Percentiles rank a stretch among this genome's conserved stretches.
These are phyloP conservation scores for Cupressus sempervirens DNA, from an alignment of 75 land plant species.

Conservation along the genomic window DNA sequence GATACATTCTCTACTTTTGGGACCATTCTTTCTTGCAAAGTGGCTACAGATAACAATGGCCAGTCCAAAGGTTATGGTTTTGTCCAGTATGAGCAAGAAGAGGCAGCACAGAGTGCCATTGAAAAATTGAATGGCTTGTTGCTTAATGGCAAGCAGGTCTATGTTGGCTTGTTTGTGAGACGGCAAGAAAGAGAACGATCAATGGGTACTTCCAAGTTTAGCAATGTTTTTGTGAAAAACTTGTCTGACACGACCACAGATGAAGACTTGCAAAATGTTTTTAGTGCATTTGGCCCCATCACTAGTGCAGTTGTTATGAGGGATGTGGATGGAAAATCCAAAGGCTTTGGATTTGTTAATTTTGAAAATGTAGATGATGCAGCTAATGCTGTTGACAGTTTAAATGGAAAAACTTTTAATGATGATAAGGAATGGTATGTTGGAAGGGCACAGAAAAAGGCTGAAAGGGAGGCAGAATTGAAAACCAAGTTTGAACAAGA, in stretches of 20 bases:
- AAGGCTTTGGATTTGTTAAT: slow-evolving; percentile 74
- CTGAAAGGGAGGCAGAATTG: slow-evolving; percentile 73
- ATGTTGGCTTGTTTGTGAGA: slow-evolving; percentile 64
- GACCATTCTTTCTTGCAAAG: slow-evolving; percentile 68
- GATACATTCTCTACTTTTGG: slow-evolving; percentile 69
- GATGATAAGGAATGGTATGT: slow-evolving; percentile 72
- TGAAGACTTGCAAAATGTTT: slow-evolving; percentile 51
- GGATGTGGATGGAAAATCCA: slow-evolving; percentile 65
- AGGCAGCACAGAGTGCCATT: slow-evolving; percentile 65
- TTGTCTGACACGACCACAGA: slow-evolving; percentile 39
- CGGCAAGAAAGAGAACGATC: slow-evolving; percentile 52
- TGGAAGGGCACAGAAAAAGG: slow-evolving; percentile 67
- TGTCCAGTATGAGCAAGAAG: slow-evolving; percentile 77
- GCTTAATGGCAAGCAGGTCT: slow-evolving; percentile 62
- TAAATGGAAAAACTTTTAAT: slow-evolving; percentile 37
- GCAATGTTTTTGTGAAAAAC: slow-evolving; percentile 82
- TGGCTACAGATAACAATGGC: slow-evolving; percentile 50
- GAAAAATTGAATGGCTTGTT: slow-evolving; percentile 63
- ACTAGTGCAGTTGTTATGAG: slow-evolving; percentile 72
- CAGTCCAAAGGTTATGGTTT: slow-evolving; percentile 77
- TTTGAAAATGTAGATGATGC: slow-evolving; percentile 66
- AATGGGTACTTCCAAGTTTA: slow-evolving; percentile 51
- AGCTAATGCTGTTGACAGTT: slow-evolving; percentile 48
- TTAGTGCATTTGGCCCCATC: slow-evolving; percentile 53
- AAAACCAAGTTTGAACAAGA: slow-evolving; percentile 58